Evolutionary conservation across 371 early-diverging fungal species (phyloP).

Genomic region (Mortierella sp.): DNA sequence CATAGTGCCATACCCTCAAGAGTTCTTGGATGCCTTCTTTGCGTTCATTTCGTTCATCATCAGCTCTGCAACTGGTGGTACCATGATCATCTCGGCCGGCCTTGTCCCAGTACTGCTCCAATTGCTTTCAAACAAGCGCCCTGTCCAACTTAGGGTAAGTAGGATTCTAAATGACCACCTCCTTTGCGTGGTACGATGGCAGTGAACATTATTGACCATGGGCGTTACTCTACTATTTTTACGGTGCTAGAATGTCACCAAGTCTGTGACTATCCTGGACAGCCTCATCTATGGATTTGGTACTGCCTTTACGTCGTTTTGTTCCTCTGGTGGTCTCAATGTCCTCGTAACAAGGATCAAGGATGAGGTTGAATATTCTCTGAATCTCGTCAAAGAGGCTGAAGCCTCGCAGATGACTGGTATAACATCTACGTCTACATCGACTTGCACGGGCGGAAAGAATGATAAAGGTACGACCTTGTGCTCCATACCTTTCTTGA

Average conservation of each 20-base stretch:
- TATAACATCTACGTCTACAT: too few relatives aligned
- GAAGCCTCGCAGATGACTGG: slow-evolving; percentile 38
- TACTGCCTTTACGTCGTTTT: slow-evolving; percentile 83
- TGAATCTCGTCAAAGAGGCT: slow-evolving; percentile 46
- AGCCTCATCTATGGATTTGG: slow-evolving; percentile 80
- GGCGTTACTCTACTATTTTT: not conserved
- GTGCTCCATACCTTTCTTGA: too few relatives aligned
- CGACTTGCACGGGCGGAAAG: too few relatives aligned
- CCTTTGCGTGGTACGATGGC: too few relatives aligned
- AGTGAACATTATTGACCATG: not conserved
- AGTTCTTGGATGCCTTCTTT: slow-evolving; percentile 86
- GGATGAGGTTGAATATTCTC: slow-evolving; percentile 66
- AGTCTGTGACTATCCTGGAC: slow-evolving; percentile 82
- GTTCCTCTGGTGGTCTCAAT: slow-evolving; percentile 83
- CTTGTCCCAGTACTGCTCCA: slow-evolving; percentile 80
- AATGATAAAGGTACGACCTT: slow-evolving; percentile 9
- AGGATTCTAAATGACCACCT: not conserved
- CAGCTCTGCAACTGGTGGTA: slow-evolving; percentile 84
- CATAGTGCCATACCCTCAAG: slow-evolving; percentile 64
- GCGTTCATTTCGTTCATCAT: slow-evolving; percentile 79
- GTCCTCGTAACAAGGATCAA: slow-evolving; percentile 81
- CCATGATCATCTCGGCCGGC: slow-evolving; percentile 93
- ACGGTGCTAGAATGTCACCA: slow-evolving; percentile 65
- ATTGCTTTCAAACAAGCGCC: slow-evolving; percentile 63
- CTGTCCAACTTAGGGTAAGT: slow-evolving; percentile 66